These are phyloP conservation scores for Chamaenerion angustifolium DNA, from an alignment of 345 rosid genomes.

Conservation along the genomic window DNA sequence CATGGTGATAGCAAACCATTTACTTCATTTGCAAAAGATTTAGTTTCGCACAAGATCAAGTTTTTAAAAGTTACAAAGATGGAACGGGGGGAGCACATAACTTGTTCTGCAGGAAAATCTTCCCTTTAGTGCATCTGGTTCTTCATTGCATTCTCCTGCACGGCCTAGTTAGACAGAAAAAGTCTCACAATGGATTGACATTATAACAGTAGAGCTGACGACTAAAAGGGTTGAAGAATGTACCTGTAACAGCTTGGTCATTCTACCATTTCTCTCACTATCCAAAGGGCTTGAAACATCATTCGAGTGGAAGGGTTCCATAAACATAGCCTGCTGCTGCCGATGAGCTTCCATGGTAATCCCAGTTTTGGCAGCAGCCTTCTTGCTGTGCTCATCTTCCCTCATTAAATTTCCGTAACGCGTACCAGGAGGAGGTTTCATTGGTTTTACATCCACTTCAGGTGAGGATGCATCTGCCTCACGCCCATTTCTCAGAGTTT, in stretches of 20 bases:
- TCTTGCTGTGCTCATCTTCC: too few species aligned
- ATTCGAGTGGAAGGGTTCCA: slow-evolving; percentile 50
- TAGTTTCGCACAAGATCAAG: too few species aligned
- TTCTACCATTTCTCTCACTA: slow-evolving; percentile 51
- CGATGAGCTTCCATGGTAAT: slow-evolving; percentile 16
- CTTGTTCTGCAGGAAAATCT: too few species aligned
- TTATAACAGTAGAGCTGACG: neutral
- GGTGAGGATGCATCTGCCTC: too few species aligned
- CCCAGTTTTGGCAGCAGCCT: slow-evolving; percentile 39
- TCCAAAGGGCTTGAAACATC: slow-evolving; percentile 32
- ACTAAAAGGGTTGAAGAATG: slow-evolving; percentile 1
- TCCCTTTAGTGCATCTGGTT: slow-evolving; percentile 18
- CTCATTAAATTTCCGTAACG: slow-evolving; percentile 61
- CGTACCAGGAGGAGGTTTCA: slow-evolving; percentile 14
- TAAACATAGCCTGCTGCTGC: slow-evolving; percentile 37
- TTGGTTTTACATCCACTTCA: neutral
- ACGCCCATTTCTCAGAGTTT: neutral
- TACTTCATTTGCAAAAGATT: too few species aligned
- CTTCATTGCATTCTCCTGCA: slow-evolving; percentile 72
- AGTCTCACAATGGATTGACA: neutral
- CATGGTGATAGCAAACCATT: too few species aligned
- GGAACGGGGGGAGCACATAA: too few species aligned
- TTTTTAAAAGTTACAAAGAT: neutral
- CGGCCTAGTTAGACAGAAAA: slow-evolving; percentile 32
- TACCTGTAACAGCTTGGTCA: slow-evolving; percentile 91